Base-by-base conservation (phyloP, 148 eudicot species). In the Amaranthus palmeri region DNA sequence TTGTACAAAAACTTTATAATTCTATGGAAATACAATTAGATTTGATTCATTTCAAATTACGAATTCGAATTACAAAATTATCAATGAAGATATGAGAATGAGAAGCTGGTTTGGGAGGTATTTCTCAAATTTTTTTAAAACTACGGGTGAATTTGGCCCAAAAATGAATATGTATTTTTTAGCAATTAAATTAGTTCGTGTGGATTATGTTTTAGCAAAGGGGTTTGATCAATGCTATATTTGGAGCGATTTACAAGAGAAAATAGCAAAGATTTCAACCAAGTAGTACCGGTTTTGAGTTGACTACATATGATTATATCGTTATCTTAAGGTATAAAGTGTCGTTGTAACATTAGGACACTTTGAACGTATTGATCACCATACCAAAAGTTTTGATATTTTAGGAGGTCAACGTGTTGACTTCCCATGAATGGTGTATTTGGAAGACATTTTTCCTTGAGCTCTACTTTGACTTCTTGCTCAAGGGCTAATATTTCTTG, bases 251-350 rank as follows among this genome's bases (percentile, higher is more conserved):
- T 61, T 8, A 61, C 65, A 42, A 42, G n/a, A 61, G 65, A 14
- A 61, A 41, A 61, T 45, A 61, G 65, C 43, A 61, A 61, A 4
- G 65, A 61, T 61, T 61, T 61, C 41, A 61, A 61, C 65, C 65
- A 25, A 25, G 65, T 61, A 7, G 65, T 61, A 10, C 65, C 65
- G 3, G 15, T 41, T 61, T 61, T 61, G n/a, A 42, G 4, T 3
- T 10, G 47, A 61, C 65, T 61, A 42, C n/a, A 41, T 4, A 61
- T 5, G 14, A 61, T 61, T 1, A 61, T 45, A 61, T 61, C 65
- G 11, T 14, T 61, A 8, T 61, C 65, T 42, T 4, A 15, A 61
- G 65, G 47, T 4, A 42, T 14, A 41, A 61, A 61, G 47, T 61
- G 46, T 61, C 65, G 10, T 61, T 61, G 65, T 42, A 61, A 42